Evolutionary conservation across 1,284 basidiomycete species (phyloP).

Genomic region (Anthracocystis walkeri): DNA sequence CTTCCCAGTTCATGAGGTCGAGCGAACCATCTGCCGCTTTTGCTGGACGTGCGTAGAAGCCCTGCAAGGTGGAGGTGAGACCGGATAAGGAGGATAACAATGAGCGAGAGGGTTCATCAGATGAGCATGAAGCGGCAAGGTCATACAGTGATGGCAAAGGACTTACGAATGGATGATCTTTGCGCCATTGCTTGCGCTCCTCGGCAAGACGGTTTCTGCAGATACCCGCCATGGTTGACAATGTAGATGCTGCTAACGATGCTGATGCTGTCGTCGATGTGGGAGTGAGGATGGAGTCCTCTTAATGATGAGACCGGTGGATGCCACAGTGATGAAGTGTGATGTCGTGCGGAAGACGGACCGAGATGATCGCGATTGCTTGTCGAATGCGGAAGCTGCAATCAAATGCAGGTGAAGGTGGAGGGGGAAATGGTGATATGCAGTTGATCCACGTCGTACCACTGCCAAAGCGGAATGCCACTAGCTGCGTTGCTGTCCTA

Average conservation of each 20-base stretch:
- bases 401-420: slow-evolving; percentile 1
- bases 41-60: slow-evolving; percentile 92
- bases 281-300: background rate
- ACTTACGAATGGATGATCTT: slow-evolving; percentile 97
- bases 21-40: slow-evolving; percentile 91
- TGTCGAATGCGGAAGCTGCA: background rate
- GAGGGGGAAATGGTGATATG: slow-evolving; percentile 6
- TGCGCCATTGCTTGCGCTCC: slow-evolving; percentile 98
- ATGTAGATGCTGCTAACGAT: background rate
- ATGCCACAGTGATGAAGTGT: background rate
- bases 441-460: background rate
- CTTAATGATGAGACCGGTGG: background rate
- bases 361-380: background rate
- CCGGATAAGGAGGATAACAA: background rate
- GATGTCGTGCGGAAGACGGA: too few species aligned
- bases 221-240: slow-evolving; percentile 49
- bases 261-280: background rate
- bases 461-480: background rate
- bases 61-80: slow-evolving; percentile 73
- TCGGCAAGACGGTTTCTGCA: slow-evolving; percentile 78
- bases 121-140: background rate
- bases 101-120: background rate
- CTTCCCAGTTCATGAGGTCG: slow-evolving; percentile 98
- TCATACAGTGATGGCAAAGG: too few species aligned
- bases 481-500: background rate